Percentiles rank a stretch among this genome's conserved stretches.
Evolutionary conservation across 2,329 filamentous ascomycete species (phyloP).

Genomic region (Trichoderma simmonsii): DNA sequence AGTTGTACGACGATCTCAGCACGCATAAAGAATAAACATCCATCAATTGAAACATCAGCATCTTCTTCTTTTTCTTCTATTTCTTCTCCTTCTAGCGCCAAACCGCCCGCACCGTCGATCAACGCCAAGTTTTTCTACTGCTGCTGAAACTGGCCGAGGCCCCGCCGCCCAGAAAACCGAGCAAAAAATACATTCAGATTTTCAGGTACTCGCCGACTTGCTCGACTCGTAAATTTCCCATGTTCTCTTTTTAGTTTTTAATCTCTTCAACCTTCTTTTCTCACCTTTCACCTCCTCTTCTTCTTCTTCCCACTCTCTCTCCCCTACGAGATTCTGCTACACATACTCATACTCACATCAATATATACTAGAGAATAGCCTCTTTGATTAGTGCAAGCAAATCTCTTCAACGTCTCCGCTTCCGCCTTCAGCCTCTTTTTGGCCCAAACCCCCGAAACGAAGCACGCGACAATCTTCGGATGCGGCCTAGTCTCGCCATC

Average conservation of each 20-base stretch:
- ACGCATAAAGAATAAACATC: neutral
- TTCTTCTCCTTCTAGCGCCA: neutral
- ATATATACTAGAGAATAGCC: no score
- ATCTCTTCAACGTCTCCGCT: neutral
- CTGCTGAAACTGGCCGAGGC: conserved; percentile 3
- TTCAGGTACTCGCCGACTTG: neutral
- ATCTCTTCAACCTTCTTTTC: neutral
- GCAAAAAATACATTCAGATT: neutral
- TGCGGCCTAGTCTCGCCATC: conserved; percentile 8
- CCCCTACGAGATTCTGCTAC: neutral
- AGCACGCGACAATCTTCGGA: conserved; percentile 11
- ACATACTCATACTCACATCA: no score
- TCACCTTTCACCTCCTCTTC: no score
- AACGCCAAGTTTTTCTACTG: neutral
- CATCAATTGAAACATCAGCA: neutral
- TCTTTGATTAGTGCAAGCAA: neutral
- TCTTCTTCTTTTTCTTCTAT: neutral
- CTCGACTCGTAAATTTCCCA: neutral
- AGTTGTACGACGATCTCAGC: neutral
- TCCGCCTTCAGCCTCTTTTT: neutral
- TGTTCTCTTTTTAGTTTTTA: neutral
- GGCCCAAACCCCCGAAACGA: neutral
- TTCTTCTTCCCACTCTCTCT: neutral
- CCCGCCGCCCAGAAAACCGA: conserved; percentile 2
- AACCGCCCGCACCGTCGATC: neutral